Evolutionary conservation across 1,139 yeast species (phyloP), one percentile per base, ranked within the genome.

Genomic region (Citeromyces siamensis): DNA sequence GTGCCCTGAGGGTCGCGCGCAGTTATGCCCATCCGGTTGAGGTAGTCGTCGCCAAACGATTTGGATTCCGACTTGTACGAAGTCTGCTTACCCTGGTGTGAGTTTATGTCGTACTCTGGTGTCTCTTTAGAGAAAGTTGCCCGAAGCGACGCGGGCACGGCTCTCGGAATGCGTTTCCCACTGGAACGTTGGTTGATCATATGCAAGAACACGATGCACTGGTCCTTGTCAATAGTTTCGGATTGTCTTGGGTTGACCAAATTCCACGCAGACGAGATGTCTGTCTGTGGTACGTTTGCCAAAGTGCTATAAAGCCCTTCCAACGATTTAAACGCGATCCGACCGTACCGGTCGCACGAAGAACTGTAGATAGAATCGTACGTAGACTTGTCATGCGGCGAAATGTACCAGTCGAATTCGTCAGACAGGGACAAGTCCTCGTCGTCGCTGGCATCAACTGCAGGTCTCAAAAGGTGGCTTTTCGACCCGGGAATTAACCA

Each of bases 401-500:
- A 78, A 44, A 90, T 86, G 59, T 90, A 90, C 98, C 98, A 90
- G 52, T 88, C 95, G 52, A 90, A 83, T 49, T 82, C 83, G 36
- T 75, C 70, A 27, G 77, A 65, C 38, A 81, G 64, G 5, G 66
- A 57, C 37, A 66, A 62, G 32, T 71, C 77, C 41, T 71, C 75
- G 46, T 68, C 71, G 41, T 67, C 70, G 45, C 64, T 64, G 8
- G 60, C 55, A 32, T 61, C 59, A 40, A 60, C 63, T 9, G 94
- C 94, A 44, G 65, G 65, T 42, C 80, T 81, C 39, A 88, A 74
- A 44, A 93, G 62, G 49, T 85, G 94, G 18, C 80, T 75, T 52
- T 90, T 90, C 35, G 86, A 75, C 5, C 90, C 78, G 2, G 98
- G 98, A 42, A 90, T 71, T 44, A 93, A 71, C 97, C 97, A 88